Evolutionary conservation across 495 filamentous ascomycete genomes (phyloP), one percentile per base, ranked within the genome.

Genomic region (Xylona heveae): DNA sequence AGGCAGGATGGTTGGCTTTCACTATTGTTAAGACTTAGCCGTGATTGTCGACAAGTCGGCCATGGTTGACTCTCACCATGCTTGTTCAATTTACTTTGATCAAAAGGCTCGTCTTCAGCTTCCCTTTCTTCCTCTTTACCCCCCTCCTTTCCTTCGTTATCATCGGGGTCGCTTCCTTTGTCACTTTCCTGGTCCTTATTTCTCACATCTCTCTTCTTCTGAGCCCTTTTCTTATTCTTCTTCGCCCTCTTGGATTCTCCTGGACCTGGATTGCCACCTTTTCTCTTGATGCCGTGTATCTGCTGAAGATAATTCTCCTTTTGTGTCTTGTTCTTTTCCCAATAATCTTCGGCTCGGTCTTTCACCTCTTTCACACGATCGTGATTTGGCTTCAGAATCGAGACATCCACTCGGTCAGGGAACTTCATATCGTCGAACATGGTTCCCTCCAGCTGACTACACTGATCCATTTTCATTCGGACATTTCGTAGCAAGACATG

Each of bases 401-500:
- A 44, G 10, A 91, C 46, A 24, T 65, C 56, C 13, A 77, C 43
- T 35, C 64, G 64, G 2, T 59, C 47, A n/a, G n/a, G n/a, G n/a
- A n/a, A n/a, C 8, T 2, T 59, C 55, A 38, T 49, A 59, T 15
- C 33, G 41, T 8, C 51, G 13, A 25, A 25, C 16, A 97, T 43
- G 18, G 53, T 53, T 8, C 78, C 88, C 45, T 94, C 85, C 0
- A 93, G 49, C 22, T 59, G 62, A 1, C 52, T 53, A 34, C 47
- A 52, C 27, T 51, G 47, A 19, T 49, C 48, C 32, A 34, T 31
- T 31, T 77, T 85, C 39, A 83, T 59, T 17, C 68, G 71, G 12
- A 85, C 66, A 45, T 93, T 91, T 20, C 56, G 58, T 6, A 97
- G 47, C 1, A 47, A 43, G 8, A 92, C 52, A 52, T 79, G 68